Evolutionary conservation across 306 rosid species (phyloP), one percentile per base, ranked within the genome.

Genomic region (Quercus mongolica): DNA sequence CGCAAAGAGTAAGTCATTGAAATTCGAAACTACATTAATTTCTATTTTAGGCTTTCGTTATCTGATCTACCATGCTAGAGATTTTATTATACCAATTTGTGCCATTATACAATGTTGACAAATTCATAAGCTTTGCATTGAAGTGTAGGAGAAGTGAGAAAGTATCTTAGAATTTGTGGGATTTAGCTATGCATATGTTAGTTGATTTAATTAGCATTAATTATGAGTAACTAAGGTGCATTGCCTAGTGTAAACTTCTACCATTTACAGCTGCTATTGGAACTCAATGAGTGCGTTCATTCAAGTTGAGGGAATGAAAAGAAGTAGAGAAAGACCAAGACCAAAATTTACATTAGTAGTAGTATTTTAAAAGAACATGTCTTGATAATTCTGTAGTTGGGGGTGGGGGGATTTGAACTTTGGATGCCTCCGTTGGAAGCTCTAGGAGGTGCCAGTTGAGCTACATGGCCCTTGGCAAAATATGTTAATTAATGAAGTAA

Each of bases 1-100:
- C 92, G 98, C 30, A 96, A 96, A 88, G 96, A 76, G 99, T 96
- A 79, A 87, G 98, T 67, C 26, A 8, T 9, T 67, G 51, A 19
- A 35, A 67, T 6, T 9, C 19, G 72, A 9, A 35, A 67, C 13
- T 67, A 19, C n/a, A 15, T 33, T 67, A 8, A 8, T 4, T 6
- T 19, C 51, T 65, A 1, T 18, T 17, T 7, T 31, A 31, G 49
- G 49, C 71, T 67, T 67, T 23, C n/a, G 25, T 35, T 17, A 18
- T 67, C 70, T 30, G 49, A 67, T 19, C 52, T 67, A 33, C 71
- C 71, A 19, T 67, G 25, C 49, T 67, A 31, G 51, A 67, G 38
- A 33, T 19, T 67, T 64, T 10, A 1, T 17, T 14, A 19, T 35
- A 67, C 72, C 52, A 33, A 67, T 6, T 64, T 30, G 21, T 17